Percentiles rank a stretch among this genome's conserved stretches.
These are phyloP conservation scores for Xenosphaeropsis pyriputrescens DNA, from an alignment of 2,329 filamentous ascomycete genomes.

Conservation along the genomic window DNA sequence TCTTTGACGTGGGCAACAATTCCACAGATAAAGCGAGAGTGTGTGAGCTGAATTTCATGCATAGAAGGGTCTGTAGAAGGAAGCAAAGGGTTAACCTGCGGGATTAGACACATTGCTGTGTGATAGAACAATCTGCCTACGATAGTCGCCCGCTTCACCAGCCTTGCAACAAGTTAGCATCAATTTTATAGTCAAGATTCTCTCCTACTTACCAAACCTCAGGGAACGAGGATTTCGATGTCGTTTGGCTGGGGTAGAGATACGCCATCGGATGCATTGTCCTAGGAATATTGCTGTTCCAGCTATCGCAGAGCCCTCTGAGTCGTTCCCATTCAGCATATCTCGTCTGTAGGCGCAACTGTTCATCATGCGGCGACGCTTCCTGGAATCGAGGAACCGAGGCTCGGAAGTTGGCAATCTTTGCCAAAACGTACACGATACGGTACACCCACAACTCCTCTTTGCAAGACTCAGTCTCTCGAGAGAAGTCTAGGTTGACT, in stretches of 20 bases:
- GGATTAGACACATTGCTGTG: slow-evolving; percentile 67
- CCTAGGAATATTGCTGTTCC: slow-evolving; percentile 64
- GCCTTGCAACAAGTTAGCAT: slow-evolving; percentile 31
- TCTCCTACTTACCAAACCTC: slow-evolving; percentile 56
- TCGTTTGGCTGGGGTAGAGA: slow-evolving; percentile 51
- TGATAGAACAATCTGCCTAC: slow-evolving; percentile 82
- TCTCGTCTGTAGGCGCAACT: slow-evolving; percentile 46
- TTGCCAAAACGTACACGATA: slow-evolving; percentile 79
- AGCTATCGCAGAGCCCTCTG: slow-evolving; percentile 70
- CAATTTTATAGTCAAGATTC: slow-evolving; percentile 1
- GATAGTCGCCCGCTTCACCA: slow-evolving; percentile 69
- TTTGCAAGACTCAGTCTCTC: slow-evolving; percentile 39
- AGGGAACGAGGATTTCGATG: slow-evolving; percentile 63
- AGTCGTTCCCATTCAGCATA: slow-evolving; percentile 66
- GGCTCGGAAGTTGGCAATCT: slow-evolving; percentile 73
- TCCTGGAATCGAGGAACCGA: slow-evolving; percentile 47
- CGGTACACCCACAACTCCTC: slow-evolving; percentile 83
- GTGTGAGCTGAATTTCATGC: slow-evolving; percentile 52
- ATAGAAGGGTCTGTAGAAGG: slow-evolving; percentile 45
- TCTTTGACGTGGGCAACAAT: slow-evolving; percentile 80
- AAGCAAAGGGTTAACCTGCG: slow-evolving; percentile 62
- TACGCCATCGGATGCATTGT: slow-evolving; percentile 83
- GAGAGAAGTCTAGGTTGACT: slow-evolving; percentile 60
- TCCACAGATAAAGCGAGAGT: slow-evolving; percentile 77
- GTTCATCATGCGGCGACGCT: slow-evolving; percentile 43